Evolutionary conservation across 768 basidiomycete species (phyloP).

Genomic region (Leccinum obscurum): DNA sequence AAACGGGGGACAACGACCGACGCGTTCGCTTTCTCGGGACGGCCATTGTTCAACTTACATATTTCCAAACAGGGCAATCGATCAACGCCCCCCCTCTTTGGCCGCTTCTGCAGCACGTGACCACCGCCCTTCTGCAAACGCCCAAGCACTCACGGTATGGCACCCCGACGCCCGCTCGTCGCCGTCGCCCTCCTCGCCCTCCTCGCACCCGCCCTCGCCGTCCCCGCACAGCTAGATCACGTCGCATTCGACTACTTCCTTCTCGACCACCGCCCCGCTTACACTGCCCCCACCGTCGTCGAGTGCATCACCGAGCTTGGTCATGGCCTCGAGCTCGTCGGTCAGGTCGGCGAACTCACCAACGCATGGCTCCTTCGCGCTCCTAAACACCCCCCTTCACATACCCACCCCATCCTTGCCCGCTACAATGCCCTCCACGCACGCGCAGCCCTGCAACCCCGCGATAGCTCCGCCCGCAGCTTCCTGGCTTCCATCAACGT

Average conservation of each 20-base stretch:
- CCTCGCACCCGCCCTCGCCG: slow-evolving; percentile 2
- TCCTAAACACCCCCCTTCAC: slow-evolving; percentile 34
- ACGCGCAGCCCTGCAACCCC: slow-evolving; percentile 34
- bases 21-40: slow-evolving; percentile 27
- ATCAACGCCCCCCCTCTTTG: not conserved
- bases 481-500: slow-evolving; percentile 59
- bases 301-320: slow-evolving; percentile 63
- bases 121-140: not conserved
- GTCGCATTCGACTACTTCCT: slow-evolving; percentile 81
- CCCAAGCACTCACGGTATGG: slow-evolving; percentile 6
- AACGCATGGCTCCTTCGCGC: slow-evolving; percentile 82
- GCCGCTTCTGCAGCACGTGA: slow-evolving; percentile 18
- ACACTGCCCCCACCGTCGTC: slow-evolving; percentile 52
- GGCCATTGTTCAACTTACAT: slow-evolving; percentile 18
- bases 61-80: slow-evolving; percentile 4
- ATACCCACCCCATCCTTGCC: slow-evolving; percentile 42
- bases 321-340: slow-evolving; percentile 84
- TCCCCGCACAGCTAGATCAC: slow-evolving; percentile 47
- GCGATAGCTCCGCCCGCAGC: slow-evolving; percentile 39
- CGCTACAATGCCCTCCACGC: slow-evolving; percentile 47
- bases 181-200: slow-evolving; percentile 4
- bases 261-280: slow-evolving; percentile 58
- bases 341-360: slow-evolving; percentile 79
- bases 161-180: slow-evolving; percentile 10
- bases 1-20: slow-evolving; percentile 18